Conservation (phyloP, 129 eudicot species). For the Logfia minima region DNA sequence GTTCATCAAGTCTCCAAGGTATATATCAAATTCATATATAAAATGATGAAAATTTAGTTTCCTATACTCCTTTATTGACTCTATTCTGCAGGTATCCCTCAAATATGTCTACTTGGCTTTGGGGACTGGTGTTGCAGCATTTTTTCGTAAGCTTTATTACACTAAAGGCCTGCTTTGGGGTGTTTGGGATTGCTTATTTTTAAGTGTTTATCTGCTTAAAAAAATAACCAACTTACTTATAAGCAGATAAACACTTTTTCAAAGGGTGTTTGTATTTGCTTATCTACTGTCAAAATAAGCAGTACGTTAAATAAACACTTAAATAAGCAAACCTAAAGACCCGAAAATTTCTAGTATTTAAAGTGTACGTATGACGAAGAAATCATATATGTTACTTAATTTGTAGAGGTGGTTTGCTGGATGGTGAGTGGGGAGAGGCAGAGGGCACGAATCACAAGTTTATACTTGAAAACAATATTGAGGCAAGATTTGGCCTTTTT, state of each 20-base stretch:
- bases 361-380: not conserved
- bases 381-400: not conserved
- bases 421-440: constrained; percentile 90
- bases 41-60: too few relatives aligned
- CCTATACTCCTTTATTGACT: too few relatives aligned
- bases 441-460: constrained; percentile 64
- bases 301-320: not conserved
- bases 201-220: not conserved
- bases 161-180: not conserved
- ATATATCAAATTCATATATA: too few relatives aligned
- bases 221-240: not conserved
- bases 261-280: too few relatives aligned
- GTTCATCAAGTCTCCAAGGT: too few relatives aligned
- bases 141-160: constrained; percentile 51
- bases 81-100: constrained; percentile 51
- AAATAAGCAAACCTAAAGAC: too few relatives aligned
- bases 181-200: not conserved
- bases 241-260: not conserved
- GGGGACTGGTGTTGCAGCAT: constrained; percentile 61
- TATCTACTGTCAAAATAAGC: too few relatives aligned
- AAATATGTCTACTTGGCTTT: constrained; percentile 68
- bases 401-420: too few relatives aligned
- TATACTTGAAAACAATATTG: constrained; percentile 61
- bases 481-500: constrained; percentile 78
- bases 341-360: not conserved